Conservation (phyloP, 2,329 filamentous ascomycete species). For the Claviceps citrina region DNA sequence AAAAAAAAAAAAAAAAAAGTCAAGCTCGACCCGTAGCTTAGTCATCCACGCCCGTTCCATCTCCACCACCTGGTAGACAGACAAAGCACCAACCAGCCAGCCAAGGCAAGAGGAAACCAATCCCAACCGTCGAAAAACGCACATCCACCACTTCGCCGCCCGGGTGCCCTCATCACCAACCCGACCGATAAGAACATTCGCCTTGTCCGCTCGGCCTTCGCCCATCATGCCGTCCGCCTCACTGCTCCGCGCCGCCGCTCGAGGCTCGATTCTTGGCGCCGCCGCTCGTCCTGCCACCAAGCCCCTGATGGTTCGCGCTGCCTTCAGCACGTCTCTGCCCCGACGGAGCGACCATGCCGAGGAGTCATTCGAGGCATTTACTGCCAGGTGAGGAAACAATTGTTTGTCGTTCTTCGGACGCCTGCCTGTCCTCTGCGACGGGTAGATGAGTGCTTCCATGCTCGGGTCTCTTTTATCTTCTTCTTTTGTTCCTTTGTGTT, state of each 20-base stretch:
- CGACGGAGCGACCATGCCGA: conserved; percentile 57
- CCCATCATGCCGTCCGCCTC: conserved; percentile 47
- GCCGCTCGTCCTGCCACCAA: conserved; percentile 41
- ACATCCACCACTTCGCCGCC: conserved; percentile 5
- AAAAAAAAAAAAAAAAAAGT: too few species aligned
- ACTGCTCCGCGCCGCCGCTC: conserved; percentile 56
- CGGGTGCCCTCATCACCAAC: conserved; percentile 6
- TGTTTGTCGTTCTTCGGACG: background rate
- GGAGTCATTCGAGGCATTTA: conserved; percentile 98
- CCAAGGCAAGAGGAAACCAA: conserved; percentile 8
- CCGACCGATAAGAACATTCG: background rate
- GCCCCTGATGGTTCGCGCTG: conserved; percentile 40
- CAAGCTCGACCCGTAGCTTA: conserved; percentile 18
- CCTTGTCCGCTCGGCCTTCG: background rate
- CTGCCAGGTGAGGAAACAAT: conserved; percentile 59
- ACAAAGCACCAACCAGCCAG: conserved; percentile 12
- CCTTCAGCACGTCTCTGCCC: conserved; percentile 48
- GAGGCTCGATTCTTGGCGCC: conserved; percentile 51
- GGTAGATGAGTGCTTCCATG: too few species aligned
- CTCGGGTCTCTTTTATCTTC: too few species aligned
- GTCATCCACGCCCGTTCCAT: conserved; percentile 16
- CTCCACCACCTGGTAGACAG: conserved; percentile 9
- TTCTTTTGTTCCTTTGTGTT: too few species aligned
- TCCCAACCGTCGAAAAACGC: conserved; percentile 15
- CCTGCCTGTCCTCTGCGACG: background rate